Percentiles rank a stretch among this genome's conserved stretches.
Evolutionary conservation across 805 yeast genomes (phyloP).

Genomic region (Cyberlindnera meyerae): DNA sequence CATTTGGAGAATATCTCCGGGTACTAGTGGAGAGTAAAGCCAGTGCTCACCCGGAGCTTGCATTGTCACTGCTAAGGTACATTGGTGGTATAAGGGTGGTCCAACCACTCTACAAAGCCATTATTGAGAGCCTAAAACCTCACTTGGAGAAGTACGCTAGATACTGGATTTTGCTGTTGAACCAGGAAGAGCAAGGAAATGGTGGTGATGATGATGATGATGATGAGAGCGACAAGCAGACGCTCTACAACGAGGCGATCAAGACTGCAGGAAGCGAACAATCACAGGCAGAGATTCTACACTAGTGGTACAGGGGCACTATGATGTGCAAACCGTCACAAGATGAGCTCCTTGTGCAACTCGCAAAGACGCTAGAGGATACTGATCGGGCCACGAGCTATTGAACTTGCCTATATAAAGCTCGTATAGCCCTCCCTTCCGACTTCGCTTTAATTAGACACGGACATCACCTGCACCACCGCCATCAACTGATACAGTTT

Average conservation of each 20-base stretch:
- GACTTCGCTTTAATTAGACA: neutral
- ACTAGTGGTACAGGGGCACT: too few relatives aligned
- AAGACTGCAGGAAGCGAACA: neutral
- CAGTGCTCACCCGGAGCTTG: neutral
- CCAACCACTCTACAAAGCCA: neutral
- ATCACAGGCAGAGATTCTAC: too few relatives aligned
- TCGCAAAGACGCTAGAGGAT: too few relatives aligned
- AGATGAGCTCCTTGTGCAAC: too few relatives aligned
- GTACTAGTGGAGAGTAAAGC: slow-evolving; percentile 5
- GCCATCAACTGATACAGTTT: neutral
- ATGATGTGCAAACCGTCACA: too few relatives aligned
- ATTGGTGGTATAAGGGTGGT: slow-evolving; percentile 1
- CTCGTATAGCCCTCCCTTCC: neutral
- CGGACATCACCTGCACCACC: neutral
- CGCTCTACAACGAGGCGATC: slow-evolving; percentile 2
- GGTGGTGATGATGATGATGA: too few relatives aligned
- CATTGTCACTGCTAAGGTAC: slow-evolving; percentile 3
- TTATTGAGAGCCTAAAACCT: neutral
- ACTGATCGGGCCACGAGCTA: too few relatives aligned
- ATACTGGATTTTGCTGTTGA: too few relatives aligned
- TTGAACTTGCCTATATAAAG: too few relatives aligned
- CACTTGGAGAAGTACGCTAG: neutral
- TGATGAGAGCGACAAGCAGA: neutral
- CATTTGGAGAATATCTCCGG: slow-evolving; percentile 2
- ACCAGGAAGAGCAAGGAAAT: too few relatives aligned